Evolutionary conservation across 2,329 filamentous ascomycete genomes (phyloP), one percentile per base, ranked within the genome.

Genomic region (Immersiporthe knoxdaviesiana): DNA sequence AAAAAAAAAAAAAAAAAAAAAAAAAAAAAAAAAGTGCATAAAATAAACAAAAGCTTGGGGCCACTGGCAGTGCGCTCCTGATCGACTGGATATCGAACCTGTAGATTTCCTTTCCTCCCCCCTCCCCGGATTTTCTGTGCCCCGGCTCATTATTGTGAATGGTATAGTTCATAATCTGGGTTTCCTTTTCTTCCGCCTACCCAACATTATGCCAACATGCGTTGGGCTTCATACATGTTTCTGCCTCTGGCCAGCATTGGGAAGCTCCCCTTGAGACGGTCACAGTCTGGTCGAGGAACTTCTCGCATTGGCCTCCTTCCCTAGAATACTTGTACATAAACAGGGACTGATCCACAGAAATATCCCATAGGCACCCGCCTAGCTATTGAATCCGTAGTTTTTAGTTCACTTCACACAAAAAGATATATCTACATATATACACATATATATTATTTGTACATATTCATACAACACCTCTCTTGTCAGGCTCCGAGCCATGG

Each of bases 51-150:
- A n/a, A 18, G 27, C 24, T 44, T n/a, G 44, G 62, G 41, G n/a
- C 18, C n/a, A 37, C 21, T 54, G 62, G 7, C 30, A 24, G n/a
- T 24, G 41, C 61, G 21, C 61, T n/a, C 62, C 12, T 24, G 62
- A 64, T 64, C 62, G 62, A 64, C 62, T 54, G 62, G 32, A 64
- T 24, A 64, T 64, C 62, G 35, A 50, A 50, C 62, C 41, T 47
- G 39, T 37, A 27, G 27, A 63, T 50, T 12, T 8, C 24, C 35
- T 35, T 35, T 8, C 8, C 41, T n/a, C 12, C 16, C 18, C 27
- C n/a, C 2, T 14, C 16, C 3, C 21, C 21, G 21, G 18, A n/a
- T n/a, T 47, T n/a, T 5, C 8, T 21, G n/a, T n/a, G 44, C 56
- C 32, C 32, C 2, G 10, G 56, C 32, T 37, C 2, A 2, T 37